Evolutionary conservation across 192 early-diverging fungal species (phyloP), one percentile per base, ranked within the genome.

Genomic region (Coemansia sp.): DNA sequence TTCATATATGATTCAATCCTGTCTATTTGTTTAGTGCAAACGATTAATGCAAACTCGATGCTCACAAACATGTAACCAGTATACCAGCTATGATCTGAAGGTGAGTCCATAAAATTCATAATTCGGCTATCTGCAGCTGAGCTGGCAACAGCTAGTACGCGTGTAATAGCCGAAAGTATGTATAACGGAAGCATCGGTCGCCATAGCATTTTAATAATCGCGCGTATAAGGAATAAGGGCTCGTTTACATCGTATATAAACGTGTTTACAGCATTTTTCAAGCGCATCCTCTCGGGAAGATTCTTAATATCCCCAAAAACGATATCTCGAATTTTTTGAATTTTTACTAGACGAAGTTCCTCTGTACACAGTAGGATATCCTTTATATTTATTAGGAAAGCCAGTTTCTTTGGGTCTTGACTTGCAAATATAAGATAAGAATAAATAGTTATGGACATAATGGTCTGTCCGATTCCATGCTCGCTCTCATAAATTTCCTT

Each of bases 181-280:
- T 49, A 67, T 6, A 79, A 36, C 2, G 77, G 77, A n/a, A 79
- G 43, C 55, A 74, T 39, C 16, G 77, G 77, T 12, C 72, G 64
- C 77, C 77, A 79, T 0, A 64, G 30, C 68, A 79, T 71, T 4
- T 72, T 68, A 7, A 58, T 9, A 26, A 79, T 67, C 12, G 72
- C 77, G 5, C 72, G 68, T 16, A 79, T n/a, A 52, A 52, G 49
- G 24, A 52, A 52, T 7, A 52, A 10, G 0, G 21, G 23, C 23
- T 52, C 49, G 24, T 52, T 52, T 12, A 52, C 49, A 52, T 52
- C 12, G 6, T 52, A 52, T 6, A 5, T 6, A 12, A 52, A 52
- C 14, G 21, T 8, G 0, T 21, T 5, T 11, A 9, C 21, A 52
- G 1, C 20, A 6, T 21, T 24, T 4, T 21, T 10, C 49, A 52